Percentiles rank a stretch among this genome's conserved stretches.
phyloP scores from a whole-genome alignment of 805 yeast genomes.

The Henningerozyma blattae region DNA sequence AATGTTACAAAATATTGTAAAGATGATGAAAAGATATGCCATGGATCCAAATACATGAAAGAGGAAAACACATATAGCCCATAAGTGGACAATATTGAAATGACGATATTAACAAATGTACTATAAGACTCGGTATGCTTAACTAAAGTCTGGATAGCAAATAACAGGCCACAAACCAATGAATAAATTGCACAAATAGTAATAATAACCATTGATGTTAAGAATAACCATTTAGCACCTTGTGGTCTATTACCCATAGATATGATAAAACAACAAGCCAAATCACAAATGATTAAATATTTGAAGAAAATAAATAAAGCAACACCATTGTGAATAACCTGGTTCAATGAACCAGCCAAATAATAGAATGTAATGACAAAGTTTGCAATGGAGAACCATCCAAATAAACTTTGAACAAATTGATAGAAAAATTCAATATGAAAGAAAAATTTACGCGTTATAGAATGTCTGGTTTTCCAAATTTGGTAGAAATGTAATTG shows the following conservation, averaged over 20 bases:
- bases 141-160: constrained; percentile 49
- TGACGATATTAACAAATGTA: constrained; percentile 63
- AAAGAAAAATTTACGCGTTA: constrained; percentile 64
- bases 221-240: constrained; percentile 75
- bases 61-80: constrained; percentile 82
- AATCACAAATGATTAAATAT: constrained; percentile 68
- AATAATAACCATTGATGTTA: constrained; percentile 57
- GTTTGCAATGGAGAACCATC: constrained; percentile 87
- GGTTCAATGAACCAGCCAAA: constrained; percentile 70
- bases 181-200: constrained; percentile 77
- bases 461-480: constrained; percentile 81
- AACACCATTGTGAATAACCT: constrained; percentile 55
- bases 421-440: constrained; percentile 88
- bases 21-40: constrained; percentile 88
- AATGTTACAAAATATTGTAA: constrained; percentile 78
- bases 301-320: constrained; percentile 78
- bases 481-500: constrained; percentile 76
- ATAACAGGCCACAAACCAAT: constrained; percentile 68
- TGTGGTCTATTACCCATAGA: constrained; percentile 98
- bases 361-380: constrained; percentile 88
- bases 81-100: constrained; percentile 81
- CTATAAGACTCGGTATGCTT: constrained; percentile 27
- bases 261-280: constrained; percentile 80
- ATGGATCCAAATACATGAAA: constrained; percentile 79
- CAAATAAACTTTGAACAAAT: constrained; percentile 63